Conservation (phyloP, 2,329 filamentous ascomycete genomes). For the Lachnellula hyalina region DNA sequence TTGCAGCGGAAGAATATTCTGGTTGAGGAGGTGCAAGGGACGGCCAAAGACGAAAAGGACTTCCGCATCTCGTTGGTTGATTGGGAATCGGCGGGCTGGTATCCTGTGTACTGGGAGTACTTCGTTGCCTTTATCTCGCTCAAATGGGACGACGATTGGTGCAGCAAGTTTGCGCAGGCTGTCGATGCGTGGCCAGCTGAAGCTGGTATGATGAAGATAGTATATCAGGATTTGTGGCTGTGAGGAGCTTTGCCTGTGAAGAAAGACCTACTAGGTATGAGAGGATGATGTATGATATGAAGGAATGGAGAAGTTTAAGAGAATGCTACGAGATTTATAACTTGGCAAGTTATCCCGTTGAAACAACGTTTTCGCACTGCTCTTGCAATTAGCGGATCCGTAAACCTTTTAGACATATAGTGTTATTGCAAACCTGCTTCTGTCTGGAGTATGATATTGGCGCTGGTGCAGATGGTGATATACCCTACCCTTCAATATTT, state of each 20-base stretch:
- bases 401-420: too few relatives aligned
- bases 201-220: slow-evolving; percentile 11
- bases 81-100: slow-evolving; percentile 19
- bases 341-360: too few relatives aligned
- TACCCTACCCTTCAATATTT: too few relatives aligned
- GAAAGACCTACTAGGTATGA: too few relatives aligned
- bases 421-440: too few relatives aligned
- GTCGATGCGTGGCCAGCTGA: slow-evolving; percentile 16
- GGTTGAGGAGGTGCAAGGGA: slow-evolving; percentile 1
- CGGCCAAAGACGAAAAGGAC: background rate
- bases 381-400: too few relatives aligned
- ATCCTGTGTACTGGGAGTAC: slow-evolving; percentile 20
- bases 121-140: slow-evolving; percentile 14
- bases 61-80: slow-evolving; percentile 11
- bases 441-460: too few relatives aligned
- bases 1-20: slow-evolving; percentile 19
- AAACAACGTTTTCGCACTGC: too few relatives aligned
- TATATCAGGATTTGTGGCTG: slow-evolving; percentile 12
- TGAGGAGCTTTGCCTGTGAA: slow-evolving; percentile 6
- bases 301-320: too few relatives aligned
- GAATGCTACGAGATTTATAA: too few relatives aligned
- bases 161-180: slow-evolving; percentile 5
- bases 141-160: slow-evolving; percentile 19
- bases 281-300: too few relatives aligned
- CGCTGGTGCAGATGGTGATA: too few relatives aligned